Percentiles rank a stretch among this genome's conserved stretches.
phyloP scores from a whole-genome alignment of 176 grass and related monocot genomes.

The Rhynchospora pubera region DNA sequence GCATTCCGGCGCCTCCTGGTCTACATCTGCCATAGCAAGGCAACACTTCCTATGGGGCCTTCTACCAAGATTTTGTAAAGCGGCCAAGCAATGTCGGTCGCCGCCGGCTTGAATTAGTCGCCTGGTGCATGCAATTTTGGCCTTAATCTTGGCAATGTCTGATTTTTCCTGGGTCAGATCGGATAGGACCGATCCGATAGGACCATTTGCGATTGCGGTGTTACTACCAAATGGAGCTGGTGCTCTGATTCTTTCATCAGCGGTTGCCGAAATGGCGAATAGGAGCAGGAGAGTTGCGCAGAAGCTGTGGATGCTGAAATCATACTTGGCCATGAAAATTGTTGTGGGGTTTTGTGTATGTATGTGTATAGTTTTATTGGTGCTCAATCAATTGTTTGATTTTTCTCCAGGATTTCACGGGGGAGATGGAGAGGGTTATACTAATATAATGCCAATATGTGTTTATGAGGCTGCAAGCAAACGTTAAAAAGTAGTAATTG shows the following conservation, averaged over 20 bases:
- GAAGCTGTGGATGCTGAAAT: background rate
- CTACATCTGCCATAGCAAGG: constrained; percentile 18
- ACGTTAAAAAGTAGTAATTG: background rate
- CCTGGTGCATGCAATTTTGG: constrained; percentile 2
- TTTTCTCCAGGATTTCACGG: background rate
- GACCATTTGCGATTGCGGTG: background rate
- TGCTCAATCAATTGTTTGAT: background rate
- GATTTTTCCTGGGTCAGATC: background rate
- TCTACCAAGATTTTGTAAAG: background rate
- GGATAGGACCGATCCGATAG: background rate
- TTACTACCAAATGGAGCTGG: background rate
- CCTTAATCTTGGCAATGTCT: background rate
- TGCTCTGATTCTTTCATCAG: background rate
- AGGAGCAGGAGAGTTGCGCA: background rate
- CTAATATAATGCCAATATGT: background rate
- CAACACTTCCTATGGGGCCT: constrained; percentile 6
- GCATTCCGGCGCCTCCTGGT: constrained; percentile 20
- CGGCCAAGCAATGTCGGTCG: background rate
- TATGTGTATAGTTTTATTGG: background rate
- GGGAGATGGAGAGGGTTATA: background rate
- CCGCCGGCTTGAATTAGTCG: background rate
- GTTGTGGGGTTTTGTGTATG: background rate
- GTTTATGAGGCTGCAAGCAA: constrained; percentile 1
- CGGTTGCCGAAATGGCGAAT: background rate
- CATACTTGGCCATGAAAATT: background rate